A percentile compares a stretch with the other conserved stretches of the same genome.
These are phyloP conservation scores for Aspergillus kassunensis DNA, from an alignment of 495 filamentous ascomycete species.

Conservation along the genomic window DNA sequence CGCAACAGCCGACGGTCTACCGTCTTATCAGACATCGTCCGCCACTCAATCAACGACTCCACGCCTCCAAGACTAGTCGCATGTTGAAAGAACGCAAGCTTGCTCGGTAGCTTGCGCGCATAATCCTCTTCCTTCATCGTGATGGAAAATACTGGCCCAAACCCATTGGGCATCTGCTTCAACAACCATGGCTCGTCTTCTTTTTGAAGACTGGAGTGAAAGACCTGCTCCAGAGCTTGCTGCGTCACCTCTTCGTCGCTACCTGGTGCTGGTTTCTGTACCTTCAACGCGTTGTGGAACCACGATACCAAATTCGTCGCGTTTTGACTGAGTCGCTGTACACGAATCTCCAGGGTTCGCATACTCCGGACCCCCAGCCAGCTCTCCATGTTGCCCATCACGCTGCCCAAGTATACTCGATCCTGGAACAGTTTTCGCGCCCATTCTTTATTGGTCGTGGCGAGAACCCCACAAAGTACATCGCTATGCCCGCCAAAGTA, in stretches of 20 bases:
- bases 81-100: slow-evolving; percentile 83
- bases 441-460: slow-evolving; percentile 56
- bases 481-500: slow-evolving; percentile 95
- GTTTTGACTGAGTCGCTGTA: slow-evolving; percentile 67
- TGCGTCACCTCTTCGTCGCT: slow-evolving; percentile 44
- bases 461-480: slow-evolving; percentile 80
- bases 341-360: slow-evolving; percentile 79
- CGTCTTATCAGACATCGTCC: slow-evolving; percentile 70
- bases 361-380: slow-evolving; percentile 88
- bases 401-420: slow-evolving; percentile 68
- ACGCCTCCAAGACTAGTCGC: slow-evolving; percentile 91
- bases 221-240: slow-evolving; percentile 54
- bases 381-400: slow-evolving; percentile 86
- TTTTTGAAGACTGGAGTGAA: slow-evolving; percentile 73
- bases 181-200: slow-evolving; percentile 66
- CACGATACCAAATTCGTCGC: slow-evolving; percentile 65
- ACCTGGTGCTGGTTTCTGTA: slow-evolving; percentile 22
- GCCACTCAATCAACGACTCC: slow-evolving; percentile 75
- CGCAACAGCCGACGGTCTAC: slow-evolving; percentile 73
- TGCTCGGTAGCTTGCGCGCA: slow-evolving; percentile 69
- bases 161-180: slow-evolving; percentile 90
- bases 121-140: slow-evolving; percentile 53
- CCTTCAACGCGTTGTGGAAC: slow-evolving; percentile 51
- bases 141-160: slow-evolving; percentile 82
- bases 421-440: slow-evolving; percentile 55